Evolutionary conservation across 441 rosid species (phyloP), one percentile per base, ranked within the genome.

Genomic region (Viola pubescens): DNA sequence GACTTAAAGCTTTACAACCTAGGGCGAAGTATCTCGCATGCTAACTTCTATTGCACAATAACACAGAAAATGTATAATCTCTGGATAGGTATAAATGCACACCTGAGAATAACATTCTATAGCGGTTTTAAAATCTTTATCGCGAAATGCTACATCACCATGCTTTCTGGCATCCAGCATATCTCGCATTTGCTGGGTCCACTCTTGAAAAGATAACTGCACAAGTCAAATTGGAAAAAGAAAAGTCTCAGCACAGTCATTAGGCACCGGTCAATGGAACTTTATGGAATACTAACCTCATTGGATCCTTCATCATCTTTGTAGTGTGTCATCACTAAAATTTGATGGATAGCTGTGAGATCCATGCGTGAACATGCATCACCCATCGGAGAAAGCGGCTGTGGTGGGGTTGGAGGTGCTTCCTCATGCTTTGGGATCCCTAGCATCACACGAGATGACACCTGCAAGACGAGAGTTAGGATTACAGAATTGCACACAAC

Each of bases 121-220:
- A 43, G 92, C 91, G 14, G 79, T 73, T 70, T 62, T 85, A 75
- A 85, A 85, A 69, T 89, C 95, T 76, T 76, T 89, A 56, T 87
- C 94, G 4, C 89, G 84, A 66, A 87, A 89, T 66, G 91, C 83
- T 67, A 79, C 75, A 62, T 89, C 97, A 26, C 97, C 97, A 11
- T 81, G 79, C 84, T 89, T 87, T 65, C 94, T 77, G 16, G 97
- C 95, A 60, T 89, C 97, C 73, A 89, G 70, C 88, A 80, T 87
- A 63, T 89, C 97, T 67, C 90, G 85, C 81, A 87, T 89, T 68
- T 82, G 91, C 67, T 89, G 95, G 9, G 94, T 87, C 97, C 96
- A 90, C 79, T 90, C 97, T 90, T 90, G 96, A 69, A 90, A 90
- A 62, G 95, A 90, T 71, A 88, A 71, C 95, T 90, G 69, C 51